A percentile compares a stretch with the other conserved stretches of the same genome.
These are phyloP conservation scores for Elsinoe necatrix DNA, from an alignment of 2,329 filamentous ascomycete species.

Conservation along the genomic window DNA sequence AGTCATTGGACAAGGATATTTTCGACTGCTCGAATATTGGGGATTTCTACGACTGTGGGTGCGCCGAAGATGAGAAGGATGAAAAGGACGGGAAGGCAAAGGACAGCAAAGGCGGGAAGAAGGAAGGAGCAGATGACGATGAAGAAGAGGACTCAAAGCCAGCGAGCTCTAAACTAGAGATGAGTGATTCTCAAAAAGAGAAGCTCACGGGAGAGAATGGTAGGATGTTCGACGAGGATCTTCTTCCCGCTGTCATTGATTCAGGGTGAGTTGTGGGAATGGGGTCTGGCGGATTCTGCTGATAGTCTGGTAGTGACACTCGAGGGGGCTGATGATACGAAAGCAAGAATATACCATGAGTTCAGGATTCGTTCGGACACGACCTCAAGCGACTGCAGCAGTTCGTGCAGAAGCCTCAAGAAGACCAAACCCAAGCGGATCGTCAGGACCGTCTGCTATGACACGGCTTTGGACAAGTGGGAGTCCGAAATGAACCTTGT, in stretches of 20 bases:
- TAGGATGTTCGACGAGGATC: slow-evolving; percentile 25
- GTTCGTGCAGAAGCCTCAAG: no score
- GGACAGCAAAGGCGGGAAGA: slow-evolving; percentile 18
- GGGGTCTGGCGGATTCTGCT: neutral
- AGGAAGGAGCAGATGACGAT: slow-evolving; percentile 12
- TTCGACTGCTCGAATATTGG: slow-evolving; percentile 59
- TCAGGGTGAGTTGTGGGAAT: neutral
- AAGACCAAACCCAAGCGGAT: neutral
- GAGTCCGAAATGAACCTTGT: no score
- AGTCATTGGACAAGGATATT: slow-evolving; percentile 50
- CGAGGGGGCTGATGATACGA: neutral
- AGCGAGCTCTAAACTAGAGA: slow-evolving; percentile 22
- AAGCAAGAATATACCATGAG: neutral
- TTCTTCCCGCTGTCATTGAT: neutral
- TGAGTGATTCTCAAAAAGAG: slow-evolving; percentile 25
- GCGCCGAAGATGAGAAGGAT: slow-evolving; percentile 48
- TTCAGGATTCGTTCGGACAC: no score
- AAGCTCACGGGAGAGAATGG: slow-evolving; percentile 25
- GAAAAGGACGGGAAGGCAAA: slow-evolving; percentile 30
- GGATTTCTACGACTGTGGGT: slow-evolving; percentile 60
- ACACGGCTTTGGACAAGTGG: no score
- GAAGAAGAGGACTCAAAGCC: neutral
- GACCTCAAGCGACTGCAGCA: no score
- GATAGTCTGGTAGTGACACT: neutral
- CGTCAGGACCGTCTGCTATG: neutral